Evolutionary conservation across 2,329 filamentous ascomycete species (phyloP).

Genomic region (Colletotrichum cereale): DNA sequence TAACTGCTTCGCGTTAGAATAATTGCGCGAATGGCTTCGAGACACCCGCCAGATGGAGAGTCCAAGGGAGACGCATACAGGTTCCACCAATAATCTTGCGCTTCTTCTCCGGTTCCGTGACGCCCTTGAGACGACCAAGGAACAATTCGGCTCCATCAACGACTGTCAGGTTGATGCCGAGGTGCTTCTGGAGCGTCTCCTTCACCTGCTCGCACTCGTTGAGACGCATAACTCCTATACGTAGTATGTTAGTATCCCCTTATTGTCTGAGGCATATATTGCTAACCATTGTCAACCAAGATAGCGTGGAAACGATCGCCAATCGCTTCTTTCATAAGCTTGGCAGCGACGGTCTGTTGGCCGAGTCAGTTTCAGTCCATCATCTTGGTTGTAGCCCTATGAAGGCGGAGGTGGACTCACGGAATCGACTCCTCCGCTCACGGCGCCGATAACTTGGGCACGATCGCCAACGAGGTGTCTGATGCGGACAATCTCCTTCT

Average conservation of each 20-base stretch:
- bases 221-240: slow-evolving; percentile 75
- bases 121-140: slow-evolving; percentile 79
- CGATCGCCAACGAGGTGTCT: slow-evolving; percentile 83
- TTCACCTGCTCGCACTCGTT: slow-evolving; percentile 88
- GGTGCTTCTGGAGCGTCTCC: slow-evolving; percentile 79
- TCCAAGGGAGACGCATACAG: slow-evolving; percentile 45
- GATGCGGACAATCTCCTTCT: slow-evolving; percentile 85
- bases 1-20: slow-evolving; percentile 42
- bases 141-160: slow-evolving; percentile 85
- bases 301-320: slow-evolving; percentile 83
- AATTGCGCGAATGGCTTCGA: neutral
- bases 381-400: neutral
- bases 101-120: slow-evolving; percentile 86
- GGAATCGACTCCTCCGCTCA: slow-evolving; percentile 82
- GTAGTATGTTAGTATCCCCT: neutral
- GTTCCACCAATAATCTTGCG: slow-evolving; percentile 89
- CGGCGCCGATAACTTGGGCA: slow-evolving; percentile 78
- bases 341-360: slow-evolving; percentile 80
- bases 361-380: neutral
- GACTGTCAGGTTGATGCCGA: slow-evolving; percentile 92
- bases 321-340: slow-evolving; percentile 89
- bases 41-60: neutral
- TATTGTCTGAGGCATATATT: neutral
- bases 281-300: slow-evolving; percentile 81
- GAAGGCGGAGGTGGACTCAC: neutral